A percentile compares a stretch with the other conserved stretches of the same genome.
phyloP scores from a whole-genome alignment of 2,329 filamentous ascomycete genomes.

The Trichophyton mentagrophytes region DNA sequence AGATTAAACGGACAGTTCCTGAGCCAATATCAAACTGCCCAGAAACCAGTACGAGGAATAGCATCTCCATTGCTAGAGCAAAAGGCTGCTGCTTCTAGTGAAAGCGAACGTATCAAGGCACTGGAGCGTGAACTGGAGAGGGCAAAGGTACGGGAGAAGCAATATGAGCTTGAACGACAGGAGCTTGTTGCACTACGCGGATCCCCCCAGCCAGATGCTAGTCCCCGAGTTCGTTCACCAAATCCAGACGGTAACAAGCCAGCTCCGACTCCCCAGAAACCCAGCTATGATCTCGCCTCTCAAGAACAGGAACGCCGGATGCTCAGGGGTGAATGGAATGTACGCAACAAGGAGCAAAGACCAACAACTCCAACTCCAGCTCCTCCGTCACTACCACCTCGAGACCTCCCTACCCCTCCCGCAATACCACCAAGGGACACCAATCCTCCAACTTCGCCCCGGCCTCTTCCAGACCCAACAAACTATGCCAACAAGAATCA shows the following conservation, averaged over 20 bases:
- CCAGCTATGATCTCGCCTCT: conserved; percentile 45
- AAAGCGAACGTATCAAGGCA: conserved; percentile 61
- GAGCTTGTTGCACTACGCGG: conserved; percentile 28
- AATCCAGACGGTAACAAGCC: not conserved
- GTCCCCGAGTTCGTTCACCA: not conserved
- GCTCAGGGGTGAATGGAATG: conserved; percentile 44
- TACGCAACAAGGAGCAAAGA: conserved; percentile 19
- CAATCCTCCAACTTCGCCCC: conserved; percentile 18
- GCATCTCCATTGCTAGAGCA: conserved; percentile 28
- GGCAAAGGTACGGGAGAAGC: conserved; percentile 53
- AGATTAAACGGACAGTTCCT: conserved; percentile 71
- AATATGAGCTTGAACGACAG: conserved; percentile 50
- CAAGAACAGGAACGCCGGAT: conserved; percentile 48
- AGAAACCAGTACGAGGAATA: conserved; percentile 32
- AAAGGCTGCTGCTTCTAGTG: conserved; percentile 29
- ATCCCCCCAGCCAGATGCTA: conserved; percentile 1
- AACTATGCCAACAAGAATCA: conserved; percentile 24
- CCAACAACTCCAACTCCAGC: conserved; percentile 10
- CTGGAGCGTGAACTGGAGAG: conserved; percentile 61
- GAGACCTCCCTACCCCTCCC: conserved; percentile 16
- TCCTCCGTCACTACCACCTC: conserved; percentile 15
- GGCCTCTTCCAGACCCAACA: conserved; percentile 37
- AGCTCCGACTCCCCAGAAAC: conserved; percentile 23
- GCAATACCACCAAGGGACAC: conserved; percentile 9
- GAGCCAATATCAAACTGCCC: conserved; percentile 71